A percentile compares a stretch with the other conserved stretches of the same genome.
These are phyloP conservation scores for Podila verticillata DNA, from an alignment of 192 early-diverging fungal genomes.

Conservation along the genomic window DNA sequence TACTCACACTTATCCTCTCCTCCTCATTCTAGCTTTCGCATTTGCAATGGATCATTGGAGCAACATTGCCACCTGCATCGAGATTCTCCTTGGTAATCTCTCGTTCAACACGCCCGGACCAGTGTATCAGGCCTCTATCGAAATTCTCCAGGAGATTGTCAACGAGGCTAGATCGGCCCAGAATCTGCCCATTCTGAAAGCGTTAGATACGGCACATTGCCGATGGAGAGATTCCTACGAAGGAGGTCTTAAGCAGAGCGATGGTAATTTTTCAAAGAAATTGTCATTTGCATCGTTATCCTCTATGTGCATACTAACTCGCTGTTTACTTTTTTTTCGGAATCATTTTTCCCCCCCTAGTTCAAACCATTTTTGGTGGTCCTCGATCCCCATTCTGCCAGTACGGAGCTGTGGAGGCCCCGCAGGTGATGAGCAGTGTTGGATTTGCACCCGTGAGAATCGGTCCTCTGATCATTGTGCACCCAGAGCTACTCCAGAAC, in stretches of 20 bases:
- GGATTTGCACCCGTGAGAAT: slow-evolving; percentile 29
- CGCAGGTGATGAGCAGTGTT: background rate
- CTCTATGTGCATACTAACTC: background rate
- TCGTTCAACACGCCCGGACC: slow-evolving; percentile 30
- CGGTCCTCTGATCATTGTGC: slow-evolving; percentile 32
- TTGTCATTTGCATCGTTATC: background rate
- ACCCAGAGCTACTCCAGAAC: slow-evolving; percentile 14
- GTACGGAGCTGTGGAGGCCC: slow-evolving; percentile 27
- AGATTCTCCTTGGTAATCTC: slow-evolving; percentile 27
- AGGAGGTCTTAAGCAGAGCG: background rate
- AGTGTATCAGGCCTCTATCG: slow-evolving; percentile 22
- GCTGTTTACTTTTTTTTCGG: background rate
- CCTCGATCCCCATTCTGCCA: slow-evolving; percentile 25
- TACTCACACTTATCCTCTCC: background rate
- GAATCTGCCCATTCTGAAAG: slow-evolving; percentile 7
- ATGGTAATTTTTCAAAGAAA: slow-evolving; percentile 9
- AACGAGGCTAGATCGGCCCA: slow-evolving; percentile 27
- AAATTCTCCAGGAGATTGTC: slow-evolving; percentile 29
- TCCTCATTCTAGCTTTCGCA: slow-evolving; percentile 16
- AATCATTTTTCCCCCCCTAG: slow-evolving; percentile 12
- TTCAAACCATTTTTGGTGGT: slow-evolving; percentile 35
- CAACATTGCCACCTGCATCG: slow-evolving; percentile 29
- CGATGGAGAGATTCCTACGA: slow-evolving; percentile 23
- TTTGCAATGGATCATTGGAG: slow-evolving; percentile 50
- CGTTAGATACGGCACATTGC: slow-evolving; percentile 24